Evolutionary conservation across 2,329 filamentous ascomycete species (phyloP), one percentile per base, ranked within the genome.

Genomic region (Magnaporthiopsis incrustans): DNA sequence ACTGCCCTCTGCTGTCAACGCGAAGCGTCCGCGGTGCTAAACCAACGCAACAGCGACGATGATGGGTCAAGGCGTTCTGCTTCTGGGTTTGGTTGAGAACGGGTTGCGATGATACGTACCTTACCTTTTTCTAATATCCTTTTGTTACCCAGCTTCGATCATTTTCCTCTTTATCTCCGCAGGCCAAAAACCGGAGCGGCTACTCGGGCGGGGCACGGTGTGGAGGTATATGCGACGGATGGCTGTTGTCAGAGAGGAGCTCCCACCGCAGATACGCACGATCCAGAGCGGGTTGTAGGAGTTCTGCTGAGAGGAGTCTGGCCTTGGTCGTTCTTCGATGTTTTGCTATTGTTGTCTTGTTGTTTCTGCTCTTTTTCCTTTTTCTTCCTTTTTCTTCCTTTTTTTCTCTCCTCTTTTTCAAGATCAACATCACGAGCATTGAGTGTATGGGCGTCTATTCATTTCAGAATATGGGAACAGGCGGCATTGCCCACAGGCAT

Each of bases 161-260:
- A 22, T 25, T 53, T 2, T 3, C n/a, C 44, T 53, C 30, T 25
- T 53, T n/a, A 2, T 22, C 44, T n/a, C 44, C 3, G 22, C n/a
- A 10, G 22, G 44, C 22, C 44, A 53, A 53, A 22, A 50, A n/a
- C 44, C 22, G 22, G 18, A 50, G 2, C 18, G 14, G 38, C 38
- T 53, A 22, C 22, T 53, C 12, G n/a, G 44, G n/a, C 22, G n/a
- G 22, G 18, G n/a, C n/a, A 53, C 18, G 7, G 22, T 22, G 18
- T 53, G 44, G 65, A 73, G n/a, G 69, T 18, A 18, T 26, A 12
- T 27, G 22, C n/a, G n/a, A 26, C 7, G 26, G n/a, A 11, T 12
- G 12, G 11, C 12, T 38, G 35, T 38, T 38, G 35, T 38, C 35
- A 15, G 6, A 22, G 44, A 50, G 15, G 44, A n/a, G 44, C 18